Evolutionary conservation across 192 early-diverging fungal species (phyloP).

Genomic region (Diversispora eburnea): DNA sequence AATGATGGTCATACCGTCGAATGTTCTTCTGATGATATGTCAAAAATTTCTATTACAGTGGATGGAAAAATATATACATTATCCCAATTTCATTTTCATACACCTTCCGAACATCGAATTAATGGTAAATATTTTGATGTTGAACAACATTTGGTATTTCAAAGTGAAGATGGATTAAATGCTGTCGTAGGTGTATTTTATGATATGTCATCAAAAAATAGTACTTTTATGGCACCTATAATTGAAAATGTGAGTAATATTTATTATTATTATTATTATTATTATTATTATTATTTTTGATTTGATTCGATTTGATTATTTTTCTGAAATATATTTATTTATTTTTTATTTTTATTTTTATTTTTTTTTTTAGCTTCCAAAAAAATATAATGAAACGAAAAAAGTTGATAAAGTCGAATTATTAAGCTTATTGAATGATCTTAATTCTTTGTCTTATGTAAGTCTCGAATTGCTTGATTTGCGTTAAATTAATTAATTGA

Average conservation of each 20-base stretch:
- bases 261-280: not conserved
- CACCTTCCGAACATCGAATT: slow-evolving; percentile 56
- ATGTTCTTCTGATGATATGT: slow-evolving; percentile 20
- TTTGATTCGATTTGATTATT: no score
- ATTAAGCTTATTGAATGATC: not conserved
- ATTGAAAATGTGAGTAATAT: not conserved
- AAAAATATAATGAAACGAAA: not conserved
- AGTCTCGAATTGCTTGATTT: no score
- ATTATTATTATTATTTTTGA: no score
- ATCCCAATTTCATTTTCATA: slow-evolving; percentile 60
- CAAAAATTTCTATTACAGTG: slow-evolving; percentile 19
- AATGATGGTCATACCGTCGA: slow-evolving; percentile 49
- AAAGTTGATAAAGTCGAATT: not conserved
- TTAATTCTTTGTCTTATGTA: not conserved
- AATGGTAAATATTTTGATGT: slow-evolving; percentile 34
- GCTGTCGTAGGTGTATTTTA: slow-evolving; percentile 51
- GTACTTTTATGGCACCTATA: slow-evolving; percentile 33
- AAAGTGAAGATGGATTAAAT: slow-evolving; percentile 33
- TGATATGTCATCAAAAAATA: slow-evolving; percentile 34
- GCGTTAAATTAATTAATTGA: not conserved
- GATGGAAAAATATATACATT: slow-evolving; percentile 39
- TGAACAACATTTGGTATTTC: slow-evolving; percentile 57
- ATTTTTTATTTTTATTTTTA: no score
- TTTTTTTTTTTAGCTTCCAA: not conserved
- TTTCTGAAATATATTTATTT: no score